These are phyloP conservation scores for Fusarium begoniae DNA, from an alignment of 2,329 filamentous ascomycete genomes.

Conservation along the genomic window DNA sequence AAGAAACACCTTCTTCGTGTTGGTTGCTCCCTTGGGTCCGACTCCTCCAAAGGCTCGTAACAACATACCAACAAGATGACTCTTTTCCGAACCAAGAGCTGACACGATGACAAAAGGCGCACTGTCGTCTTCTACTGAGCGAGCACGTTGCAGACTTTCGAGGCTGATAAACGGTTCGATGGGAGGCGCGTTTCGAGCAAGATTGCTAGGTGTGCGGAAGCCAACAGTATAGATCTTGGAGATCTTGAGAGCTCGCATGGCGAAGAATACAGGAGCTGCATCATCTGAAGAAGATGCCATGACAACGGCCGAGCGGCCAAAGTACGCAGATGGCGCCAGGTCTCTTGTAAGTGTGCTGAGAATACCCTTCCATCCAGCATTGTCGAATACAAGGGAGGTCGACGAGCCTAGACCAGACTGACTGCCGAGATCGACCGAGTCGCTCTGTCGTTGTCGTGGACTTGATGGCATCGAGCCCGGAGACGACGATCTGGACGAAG, in stretches of 20 bases:
- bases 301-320: constrained; percentile 77
- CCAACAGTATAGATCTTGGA: constrained; percentile 86
- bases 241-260: constrained; percentile 77
- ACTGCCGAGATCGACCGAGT: constrained; percentile 31
- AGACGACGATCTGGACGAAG: constrained; percentile 55
- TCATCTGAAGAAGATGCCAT: constrained; percentile 78
- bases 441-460: constrained; percentile 51
- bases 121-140: constrained; percentile 57
- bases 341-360: constrained; percentile 82
- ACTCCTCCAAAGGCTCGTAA: constrained; percentile 73
- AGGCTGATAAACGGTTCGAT: constrained; percentile 84
- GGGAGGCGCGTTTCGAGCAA: constrained; percentile 70
- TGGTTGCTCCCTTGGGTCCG: constrained; percentile 45
- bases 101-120: constrained; percentile 85
- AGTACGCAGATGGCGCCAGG: constrained; percentile 83
- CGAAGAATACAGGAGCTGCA: constrained; percentile 81
- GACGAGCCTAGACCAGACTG: constrained; percentile 56
- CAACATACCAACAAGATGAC: constrained; percentile 79
- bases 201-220: constrained; percentile 70
- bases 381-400: constrained; percentile 76
- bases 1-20: constrained; percentile 76
- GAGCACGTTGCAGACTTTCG: constrained; percentile 66
- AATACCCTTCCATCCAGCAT: constrained; percentile 87
- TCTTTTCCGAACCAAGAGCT: constrained; percentile 80
- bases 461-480: constrained; percentile 60